phyloP scores from a whole-genome alignment of 129 eudicot genomes.

The Smallanthus sonchifolius region DNA sequence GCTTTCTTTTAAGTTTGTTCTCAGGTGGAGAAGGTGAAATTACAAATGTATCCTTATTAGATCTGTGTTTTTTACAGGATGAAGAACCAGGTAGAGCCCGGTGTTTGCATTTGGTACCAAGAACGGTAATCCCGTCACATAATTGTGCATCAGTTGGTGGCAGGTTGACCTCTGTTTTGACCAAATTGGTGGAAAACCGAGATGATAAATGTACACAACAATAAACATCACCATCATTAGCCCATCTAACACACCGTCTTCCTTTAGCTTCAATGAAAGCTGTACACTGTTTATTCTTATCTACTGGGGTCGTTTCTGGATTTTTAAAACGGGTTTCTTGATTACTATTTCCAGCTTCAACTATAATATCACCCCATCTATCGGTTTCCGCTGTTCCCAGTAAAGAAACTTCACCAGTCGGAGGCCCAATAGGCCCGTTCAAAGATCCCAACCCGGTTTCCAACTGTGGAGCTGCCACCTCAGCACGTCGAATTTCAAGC shows the following conservation, averaged over 20 bases:
- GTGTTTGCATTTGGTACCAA: slow-evolving; percentile 94
- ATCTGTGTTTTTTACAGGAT: slow-evolving; percentile 88
- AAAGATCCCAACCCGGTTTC: slow-evolving; percentile 45
- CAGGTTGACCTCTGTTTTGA: slow-evolving; percentile 43
- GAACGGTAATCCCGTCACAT: slow-evolving; percentile 94
- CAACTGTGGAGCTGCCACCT: slow-evolving; percentile 43
- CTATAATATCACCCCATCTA: slow-evolving; percentile 65
- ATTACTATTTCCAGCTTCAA: slow-evolving; percentile 52
- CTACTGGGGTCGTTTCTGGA: slow-evolving; percentile 36
- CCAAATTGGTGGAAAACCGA: slow-evolving; percentile 41
- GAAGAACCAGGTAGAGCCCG: slow-evolving; percentile 62
- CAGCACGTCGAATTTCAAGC: slow-evolving; percentile 95
- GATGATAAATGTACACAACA: slow-evolving; percentile 89
- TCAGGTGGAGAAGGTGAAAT: slow-evolving; percentile 35
- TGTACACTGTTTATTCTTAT: slow-evolving; percentile 58
- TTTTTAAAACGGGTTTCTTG: slow-evolving; percentile 34
- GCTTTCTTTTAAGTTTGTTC: slow-evolving; percentile 57
- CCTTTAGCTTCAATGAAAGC: slow-evolving; percentile 96
- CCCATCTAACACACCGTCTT: slow-evolving; percentile 93
- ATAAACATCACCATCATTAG: slow-evolving; percentile 86
- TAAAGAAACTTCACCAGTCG: slow-evolving; percentile 25
- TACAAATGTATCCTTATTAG: slow-evolving; percentile 35
- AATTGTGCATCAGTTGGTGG: slow-evolving; percentile 54
- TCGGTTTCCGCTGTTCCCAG: slow-evolving; percentile 33
- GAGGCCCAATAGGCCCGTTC: slow-evolving; percentile 28